These are phyloP conservation scores for Lagenaria siceraria DNA, from an alignment of 306 rosid genomes.

Conservation along the genomic window DNA sequence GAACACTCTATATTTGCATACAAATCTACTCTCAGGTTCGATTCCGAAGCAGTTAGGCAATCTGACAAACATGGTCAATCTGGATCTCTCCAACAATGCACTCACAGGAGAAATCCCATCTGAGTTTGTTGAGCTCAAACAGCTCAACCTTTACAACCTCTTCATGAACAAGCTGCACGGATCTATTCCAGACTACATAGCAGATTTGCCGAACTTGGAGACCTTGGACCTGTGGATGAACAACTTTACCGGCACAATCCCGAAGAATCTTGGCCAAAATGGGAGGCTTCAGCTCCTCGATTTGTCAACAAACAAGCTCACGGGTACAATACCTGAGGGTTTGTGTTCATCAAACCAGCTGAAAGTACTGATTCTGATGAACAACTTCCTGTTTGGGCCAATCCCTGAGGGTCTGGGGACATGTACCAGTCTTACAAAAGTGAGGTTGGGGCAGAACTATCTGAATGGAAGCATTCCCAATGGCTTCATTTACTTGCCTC, in stretches of 20 bases:
- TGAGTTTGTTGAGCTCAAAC: constrained; percentile 45
- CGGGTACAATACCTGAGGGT: constrained; percentile 57
- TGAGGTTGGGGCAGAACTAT: constrained; percentile 63
- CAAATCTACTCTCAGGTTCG: constrained; percentile 54
- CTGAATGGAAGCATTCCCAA: constrained; percentile 72
- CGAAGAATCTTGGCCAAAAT: constrained; percentile 51
- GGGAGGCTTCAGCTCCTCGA: constrained; percentile 65
- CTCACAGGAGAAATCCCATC: constrained; percentile 70
- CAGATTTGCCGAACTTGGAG: constrained; percentile 45
- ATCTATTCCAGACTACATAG: constrained; percentile 67
- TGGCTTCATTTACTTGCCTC: constrained; percentile 71
- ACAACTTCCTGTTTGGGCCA: constrained; percentile 73
- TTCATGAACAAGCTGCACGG: constrained; percentile 78
- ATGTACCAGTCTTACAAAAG: constrained; percentile 56
- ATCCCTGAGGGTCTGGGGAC: constrained; percentile 57
- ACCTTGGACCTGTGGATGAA: constrained; percentile 65
- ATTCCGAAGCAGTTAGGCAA: constrained; percentile 63
- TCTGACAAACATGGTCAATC: constrained; percentile 36
- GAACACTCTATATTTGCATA: constrained; percentile 56
- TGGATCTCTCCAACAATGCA: constrained; percentile 72
- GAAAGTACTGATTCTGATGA: constrained; percentile 48
- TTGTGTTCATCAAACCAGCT: constrained; percentile 57
- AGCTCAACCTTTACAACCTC: constrained; percentile 64
- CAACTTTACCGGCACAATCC: constrained; percentile 80
- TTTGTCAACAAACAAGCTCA: constrained; percentile 80